These are phyloP conservation scores for Dothideomycetes sp. DNA, from an alignment of 2,329 filamentous ascomycete species.

Conservation along the genomic window DNA sequence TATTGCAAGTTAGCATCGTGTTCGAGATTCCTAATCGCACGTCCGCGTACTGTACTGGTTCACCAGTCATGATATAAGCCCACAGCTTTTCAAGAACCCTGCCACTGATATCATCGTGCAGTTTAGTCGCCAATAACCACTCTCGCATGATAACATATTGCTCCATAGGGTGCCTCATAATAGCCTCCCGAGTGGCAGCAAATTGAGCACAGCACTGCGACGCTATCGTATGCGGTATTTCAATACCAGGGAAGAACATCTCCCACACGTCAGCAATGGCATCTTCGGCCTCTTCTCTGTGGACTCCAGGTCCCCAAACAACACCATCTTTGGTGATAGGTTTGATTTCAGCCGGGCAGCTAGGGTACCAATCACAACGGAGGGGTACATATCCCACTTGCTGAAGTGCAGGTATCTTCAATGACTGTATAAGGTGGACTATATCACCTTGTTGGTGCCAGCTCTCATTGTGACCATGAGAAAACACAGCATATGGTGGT, in stretches of 20 bases:
- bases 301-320: constrained; percentile 1
- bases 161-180: constrained; percentile 35
- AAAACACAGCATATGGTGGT: neutral
- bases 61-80: constrained; percentile 1
- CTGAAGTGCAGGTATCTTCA: neutral
- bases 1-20: neutral
- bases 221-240: constrained; percentile 1
- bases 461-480: neutral
- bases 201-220: constrained; percentile 42
- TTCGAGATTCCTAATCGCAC: no score
- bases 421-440: neutral
- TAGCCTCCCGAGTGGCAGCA: constrained; percentile 43
- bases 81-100: constrained; percentile 4
- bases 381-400: neutral
- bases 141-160: constrained; percentile 48
- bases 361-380: neutral
- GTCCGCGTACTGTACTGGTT: constrained; percentile 2
- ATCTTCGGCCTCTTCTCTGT: neutral
- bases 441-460: constrained; percentile 2
- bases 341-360: constrained; percentile 14
- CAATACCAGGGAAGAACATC: constrained; percentile 6
- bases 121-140: constrained; percentile 35
- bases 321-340: constrained; percentile 8
- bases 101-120: constrained; percentile 2
- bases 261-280: constrained; percentile 6